Conservation (phyloP, 768 basidiomycete species). For the Macrocybe gigantea region DNA sequence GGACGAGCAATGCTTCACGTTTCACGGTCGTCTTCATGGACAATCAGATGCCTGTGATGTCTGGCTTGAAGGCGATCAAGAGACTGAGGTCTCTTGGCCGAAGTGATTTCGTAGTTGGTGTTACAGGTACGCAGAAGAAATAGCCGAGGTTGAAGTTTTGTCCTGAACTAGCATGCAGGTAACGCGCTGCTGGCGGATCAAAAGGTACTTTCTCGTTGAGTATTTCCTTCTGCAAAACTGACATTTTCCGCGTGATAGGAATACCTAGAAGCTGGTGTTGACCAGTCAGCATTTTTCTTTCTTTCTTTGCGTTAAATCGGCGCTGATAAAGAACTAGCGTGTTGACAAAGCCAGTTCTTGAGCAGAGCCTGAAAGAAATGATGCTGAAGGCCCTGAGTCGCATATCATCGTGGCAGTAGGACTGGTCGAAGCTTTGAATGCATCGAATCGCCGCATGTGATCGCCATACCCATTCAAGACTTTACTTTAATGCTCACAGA, state of each 20-base stretch:
- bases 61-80: slow-evolving; percentile 48
- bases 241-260: slow-evolving; percentile 2
- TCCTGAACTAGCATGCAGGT: slow-evolving; percentile 7
- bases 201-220: slow-evolving; percentile 10
- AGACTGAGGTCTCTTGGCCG: slow-evolving; percentile 46
- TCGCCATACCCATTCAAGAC: no score
- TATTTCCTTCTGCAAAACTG: not conserved
- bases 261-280: slow-evolving; percentile 4
- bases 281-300: slow-evolving; percentile 2
- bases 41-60: slow-evolving; percentile 67
- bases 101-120: slow-evolving; percentile 58
- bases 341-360: slow-evolving; percentile 58
- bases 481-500: no score
- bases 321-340: slow-evolving; percentile 29
- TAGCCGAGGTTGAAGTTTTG: not conserved
- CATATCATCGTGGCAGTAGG: slow-evolving; percentile 12
- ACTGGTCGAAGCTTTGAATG: not conserved
- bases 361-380: slow-evolving; percentile 28
- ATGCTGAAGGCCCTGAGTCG: slow-evolving; percentile 1
- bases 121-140: slow-evolving; percentile 36
- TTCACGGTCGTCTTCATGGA: slow-evolving; percentile 23
- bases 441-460: not conserved
- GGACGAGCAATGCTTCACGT: not conserved
- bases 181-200: slow-evolving; percentile 51
- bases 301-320: not conserved